These are phyloP conservation scores for Fraxinus quadrangulata DNA, from an alignment of 257 asterid genomes.

Conservation along the genomic window DNA sequence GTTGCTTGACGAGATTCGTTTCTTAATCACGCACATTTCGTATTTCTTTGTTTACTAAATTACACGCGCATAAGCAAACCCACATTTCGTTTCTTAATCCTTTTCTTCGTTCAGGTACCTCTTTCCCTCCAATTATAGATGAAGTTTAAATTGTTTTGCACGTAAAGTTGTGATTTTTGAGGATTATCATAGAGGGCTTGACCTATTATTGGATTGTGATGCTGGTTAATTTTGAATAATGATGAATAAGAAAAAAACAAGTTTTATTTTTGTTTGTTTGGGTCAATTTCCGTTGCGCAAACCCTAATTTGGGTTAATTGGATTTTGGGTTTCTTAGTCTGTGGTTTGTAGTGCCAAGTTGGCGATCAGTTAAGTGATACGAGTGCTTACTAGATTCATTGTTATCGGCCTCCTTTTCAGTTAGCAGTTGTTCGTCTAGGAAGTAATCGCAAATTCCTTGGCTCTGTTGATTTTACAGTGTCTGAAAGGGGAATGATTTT, in stretches of 20 bases:
- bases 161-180: slow-evolving; percentile 11
- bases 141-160: slow-evolving; percentile 13
- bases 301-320: slow-evolving; percentile 28
- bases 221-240: slow-evolving; percentile 6
- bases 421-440: background rate
- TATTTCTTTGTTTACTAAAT: background rate
- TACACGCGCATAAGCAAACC: slow-evolving; percentile 4
- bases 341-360: slow-evolving; percentile 12
- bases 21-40: slow-evolving; percentile 14
- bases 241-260: background rate
- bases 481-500: background rate
- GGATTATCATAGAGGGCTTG: slow-evolving; percentile 8
- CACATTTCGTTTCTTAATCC: slow-evolving; percentile 19
- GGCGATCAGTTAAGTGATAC: slow-evolving; percentile 15
- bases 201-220: slow-evolving; percentile 9
- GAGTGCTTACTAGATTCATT: background rate
- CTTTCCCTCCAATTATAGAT: background rate
- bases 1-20: slow-evolving; percentile 39
- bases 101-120: slow-evolving; percentile 25
- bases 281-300: slow-evolving; percentile 7
- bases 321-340: slow-evolving; percentile 7
- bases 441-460: background rate
- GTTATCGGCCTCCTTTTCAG: background rate
- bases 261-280: slow-evolving; percentile 10
- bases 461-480: background rate